phyloP scores from a whole-genome alignment of 2,329 filamentous ascomycete species.

The Paracoccidioides brasiliensis region DNA sequence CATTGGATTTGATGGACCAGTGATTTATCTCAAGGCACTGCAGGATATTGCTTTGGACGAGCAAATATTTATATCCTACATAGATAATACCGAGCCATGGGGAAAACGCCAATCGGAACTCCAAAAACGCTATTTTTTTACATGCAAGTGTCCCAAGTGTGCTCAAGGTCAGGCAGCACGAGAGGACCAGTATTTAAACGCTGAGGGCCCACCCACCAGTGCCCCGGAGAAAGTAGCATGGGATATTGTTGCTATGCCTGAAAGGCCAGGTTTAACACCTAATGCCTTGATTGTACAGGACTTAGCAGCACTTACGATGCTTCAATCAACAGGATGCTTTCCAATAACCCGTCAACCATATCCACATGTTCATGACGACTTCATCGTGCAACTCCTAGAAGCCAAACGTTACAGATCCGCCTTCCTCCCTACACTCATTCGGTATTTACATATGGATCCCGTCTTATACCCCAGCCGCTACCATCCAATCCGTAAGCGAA shows the following conservation, averaged over 20 bases:
- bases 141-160: constrained; percentile 44
- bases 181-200: constrained; percentile 12
- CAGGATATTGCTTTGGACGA: constrained; percentile 40
- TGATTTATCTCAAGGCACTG: constrained; percentile 39
- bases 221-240: constrained; percentile 14
- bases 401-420: constrained; percentile 33
- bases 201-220: constrained; percentile 11
- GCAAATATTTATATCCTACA: constrained; percentile 50
- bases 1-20: constrained; percentile 43
- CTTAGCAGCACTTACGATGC: constrained; percentile 27
- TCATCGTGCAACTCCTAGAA: constrained; percentile 38
- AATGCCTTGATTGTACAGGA: constrained; percentile 24
- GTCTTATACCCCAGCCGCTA: constrained; percentile 33
- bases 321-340: constrained; percentile 31
- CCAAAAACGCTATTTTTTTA: constrained; percentile 44
- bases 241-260: constrained; percentile 15
- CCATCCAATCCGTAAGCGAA: constrained; percentile 44
- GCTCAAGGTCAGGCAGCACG: constrained; percentile 11
- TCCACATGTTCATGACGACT: constrained; percentile 39
- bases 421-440: constrained; percentile 39
- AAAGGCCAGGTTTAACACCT: constrained; percentile 12
- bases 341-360: constrained; percentile 42
- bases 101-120: constrained; percentile 41
- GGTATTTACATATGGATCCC: constrained; percentile 40
- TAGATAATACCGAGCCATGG: constrained; percentile 43